Percentiles rank a stretch among this genome's conserved stretches.
These are phyloP conservation scores for Stagonosporopsis rhizophila DNA, from an alignment of 2,329 filamentous ascomycete species.

Conservation along the genomic window DNA sequence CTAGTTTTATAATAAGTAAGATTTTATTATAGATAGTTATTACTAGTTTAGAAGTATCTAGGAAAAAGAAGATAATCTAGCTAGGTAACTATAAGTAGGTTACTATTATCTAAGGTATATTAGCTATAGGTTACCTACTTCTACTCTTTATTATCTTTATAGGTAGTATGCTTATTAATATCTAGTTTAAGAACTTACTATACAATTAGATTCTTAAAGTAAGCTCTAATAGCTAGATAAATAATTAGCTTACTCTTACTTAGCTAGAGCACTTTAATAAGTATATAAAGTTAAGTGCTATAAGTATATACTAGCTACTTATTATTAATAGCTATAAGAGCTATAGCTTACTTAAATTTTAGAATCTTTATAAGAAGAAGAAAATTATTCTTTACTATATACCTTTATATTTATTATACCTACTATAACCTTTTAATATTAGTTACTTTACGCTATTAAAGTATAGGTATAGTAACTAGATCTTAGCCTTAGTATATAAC, in stretches of 20 bases:
- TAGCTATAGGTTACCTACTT: background rate
- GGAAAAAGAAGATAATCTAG: background rate
- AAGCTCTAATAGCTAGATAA: slow-evolving; percentile 3
- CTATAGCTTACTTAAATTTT: slow-evolving; percentile 4
- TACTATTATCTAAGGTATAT: background rate
- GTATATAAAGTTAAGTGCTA: background rate
- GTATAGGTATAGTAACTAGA: background rate
- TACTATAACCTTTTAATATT: background rate
- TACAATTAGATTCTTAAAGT: slow-evolving; percentile 7
- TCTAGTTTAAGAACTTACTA: slow-evolving; percentile 6
- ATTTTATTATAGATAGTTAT: background rate
- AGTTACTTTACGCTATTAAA: background rate
- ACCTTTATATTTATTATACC: background rate
- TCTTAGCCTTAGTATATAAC: background rate
- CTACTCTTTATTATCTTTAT: slow-evolving; percentile 7
- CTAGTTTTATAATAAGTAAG: background rate
- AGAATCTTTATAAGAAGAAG: slow-evolving; percentile 7
- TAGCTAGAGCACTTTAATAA: slow-evolving; percentile 7
- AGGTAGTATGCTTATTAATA: background rate
- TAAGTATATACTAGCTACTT: slow-evolving; percentile 4
- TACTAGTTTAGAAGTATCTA: background rate
- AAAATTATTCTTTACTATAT: slow-evolving; percentile 2
- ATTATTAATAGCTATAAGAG: slow-evolving; percentile 1
- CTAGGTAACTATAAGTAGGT: background rate
- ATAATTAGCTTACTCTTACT: slow-evolving; percentile 2